Evolutionary conservation across 1,284 basidiomycete genomes (phyloP), one percentile per base, ranked within the genome.

Genomic region (Ustilago sp.): DNA sequence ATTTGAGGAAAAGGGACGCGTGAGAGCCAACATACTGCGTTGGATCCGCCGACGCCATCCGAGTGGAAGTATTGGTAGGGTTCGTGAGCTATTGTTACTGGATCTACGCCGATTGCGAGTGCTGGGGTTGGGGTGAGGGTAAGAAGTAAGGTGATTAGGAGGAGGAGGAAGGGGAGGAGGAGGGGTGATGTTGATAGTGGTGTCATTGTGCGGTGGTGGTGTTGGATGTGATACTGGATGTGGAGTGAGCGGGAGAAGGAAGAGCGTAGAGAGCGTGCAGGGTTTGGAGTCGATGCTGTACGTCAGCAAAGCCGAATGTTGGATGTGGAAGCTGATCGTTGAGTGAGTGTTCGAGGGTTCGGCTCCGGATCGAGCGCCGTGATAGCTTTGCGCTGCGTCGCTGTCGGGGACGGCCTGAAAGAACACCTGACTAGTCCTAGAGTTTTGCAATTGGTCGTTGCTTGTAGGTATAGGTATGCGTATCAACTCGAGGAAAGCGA

Each of bases 51-150:
- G 8, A 65, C 56, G 4, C 67, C 61, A 56, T 73, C 70, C 5
- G 31, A 28, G 51, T 61, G 70, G 54, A 67, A 77, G 55, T 74
- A 77, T 39, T 77, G 75, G 48, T 77, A 77, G 0, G 75, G 71
- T 3, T 61, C 32, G 9, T 56, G 35, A 8, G 64, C 31, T 23
- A 73, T 23, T 7, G 41, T 19, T 2, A 43, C 47, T 5, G 54
- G 57, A 34, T 67, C 58, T 4, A 65, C 58, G 15, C 38, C 67
- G 0, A 36, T 28, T 19, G 52, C 34, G 2, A 28, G 5, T 28
- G 51, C 9, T 9, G 12, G 12, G 23, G 23, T 28, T 12, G 51
- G 19, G 31, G 38, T 6, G 38, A 54, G 15, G 39, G 39, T 13
- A 4, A 54, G 23, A 28, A 28, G 23, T 28, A 28, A n/a, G 32